These are phyloP conservation scores for Coniochaeta pulveracea DNA, from an alignment of 2,329 filamentous ascomycete species.

Conservation along the genomic window DNA sequence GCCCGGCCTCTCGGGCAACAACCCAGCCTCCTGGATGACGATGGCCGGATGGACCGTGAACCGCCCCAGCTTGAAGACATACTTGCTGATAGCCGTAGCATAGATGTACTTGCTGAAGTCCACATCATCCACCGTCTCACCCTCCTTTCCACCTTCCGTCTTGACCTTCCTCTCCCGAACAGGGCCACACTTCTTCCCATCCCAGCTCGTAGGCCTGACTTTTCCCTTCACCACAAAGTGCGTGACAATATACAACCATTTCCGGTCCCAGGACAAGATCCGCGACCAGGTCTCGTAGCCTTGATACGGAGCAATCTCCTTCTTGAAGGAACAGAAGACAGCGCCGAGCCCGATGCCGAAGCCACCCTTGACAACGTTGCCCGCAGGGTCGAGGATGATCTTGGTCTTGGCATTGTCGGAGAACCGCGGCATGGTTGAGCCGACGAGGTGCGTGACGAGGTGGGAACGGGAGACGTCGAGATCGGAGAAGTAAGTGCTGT, in stretches of 20 bases:
- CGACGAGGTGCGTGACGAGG: constrained; percentile 59
- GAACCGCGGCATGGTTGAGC: constrained; percentile 42
- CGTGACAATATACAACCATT: constrained; percentile 69
- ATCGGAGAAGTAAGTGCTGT: constrained; percentile 72
- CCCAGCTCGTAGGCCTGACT: constrained; percentile 42
- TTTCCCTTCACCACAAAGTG: constrained; percentile 58
- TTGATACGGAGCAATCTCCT: constrained; percentile 60
- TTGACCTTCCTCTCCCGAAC: constrained; percentile 7
- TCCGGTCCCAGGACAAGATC: constrained; percentile 64
- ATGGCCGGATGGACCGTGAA: constrained; percentile 77
- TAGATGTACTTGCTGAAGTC: constrained; percentile 53
- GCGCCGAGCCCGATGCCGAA: constrained; percentile 60
- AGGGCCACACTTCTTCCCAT: constrained; percentile 30
- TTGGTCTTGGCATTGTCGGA: constrained; percentile 34
- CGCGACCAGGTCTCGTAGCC: constrained; percentile 64
- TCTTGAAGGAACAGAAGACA: constrained; percentile 62
- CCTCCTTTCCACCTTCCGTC: constrained; percentile 8
- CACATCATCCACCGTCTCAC: constrained; percentile 23
- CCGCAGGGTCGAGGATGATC: constrained; percentile 39
- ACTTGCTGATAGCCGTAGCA: constrained; percentile 66
- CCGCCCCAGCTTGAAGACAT: constrained; percentile 72
- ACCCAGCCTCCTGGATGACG: constrained; percentile 56
- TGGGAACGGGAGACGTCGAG: constrained; percentile 76
- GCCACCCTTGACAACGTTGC: constrained; percentile 36
- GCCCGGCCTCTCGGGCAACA: constrained; percentile 64